These are phyloP conservation scores for Cucurbita maxima DNA, from an alignment of 306 rosid genomes.

Conservation along the genomic window DNA sequence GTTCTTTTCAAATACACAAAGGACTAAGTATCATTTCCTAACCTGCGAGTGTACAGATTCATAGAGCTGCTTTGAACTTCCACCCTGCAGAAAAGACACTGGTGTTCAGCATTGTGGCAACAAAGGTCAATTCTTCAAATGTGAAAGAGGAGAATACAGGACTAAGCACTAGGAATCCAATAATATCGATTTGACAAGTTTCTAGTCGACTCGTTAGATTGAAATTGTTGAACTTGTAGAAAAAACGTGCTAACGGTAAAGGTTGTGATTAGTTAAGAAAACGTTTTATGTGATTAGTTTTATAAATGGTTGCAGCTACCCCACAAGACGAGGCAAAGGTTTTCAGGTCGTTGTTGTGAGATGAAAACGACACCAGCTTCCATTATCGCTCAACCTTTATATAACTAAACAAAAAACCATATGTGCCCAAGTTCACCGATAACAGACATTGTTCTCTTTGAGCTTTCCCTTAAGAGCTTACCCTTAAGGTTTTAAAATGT, in stretches of 20 bases:
- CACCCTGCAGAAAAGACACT: constrained; percentile 44
- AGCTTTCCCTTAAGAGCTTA: too few relatives aligned
- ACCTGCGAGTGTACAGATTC: constrained; percentile 88
- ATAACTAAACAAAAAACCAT: neutral
- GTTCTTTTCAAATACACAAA: neutral
- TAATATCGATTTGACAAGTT: neutral
- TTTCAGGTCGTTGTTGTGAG: neutral
- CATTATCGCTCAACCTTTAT: neutral
- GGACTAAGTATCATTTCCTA: constrained; percentile 15
- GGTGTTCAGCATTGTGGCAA: neutral
- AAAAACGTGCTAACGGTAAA: neutral
- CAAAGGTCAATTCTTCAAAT: neutral
- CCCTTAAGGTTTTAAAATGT: too few relatives aligned
- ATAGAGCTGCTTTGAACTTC: constrained; percentile 79
- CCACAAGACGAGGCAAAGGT: neutral
- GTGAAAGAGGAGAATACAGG: constrained; percentile 10
- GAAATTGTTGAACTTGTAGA: neutral
- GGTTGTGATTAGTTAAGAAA: neutral
- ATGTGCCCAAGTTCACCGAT: too few relatives aligned
- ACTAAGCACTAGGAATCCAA: neutral
- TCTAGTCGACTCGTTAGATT: neutral
- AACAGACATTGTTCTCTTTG: too few relatives aligned
- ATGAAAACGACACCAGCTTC: neutral
- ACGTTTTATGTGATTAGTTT: neutral
- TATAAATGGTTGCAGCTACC: neutral